phyloP scores from a whole-genome alignment of 805 yeast species.

The Spathaspora passalidarum region DNA sequence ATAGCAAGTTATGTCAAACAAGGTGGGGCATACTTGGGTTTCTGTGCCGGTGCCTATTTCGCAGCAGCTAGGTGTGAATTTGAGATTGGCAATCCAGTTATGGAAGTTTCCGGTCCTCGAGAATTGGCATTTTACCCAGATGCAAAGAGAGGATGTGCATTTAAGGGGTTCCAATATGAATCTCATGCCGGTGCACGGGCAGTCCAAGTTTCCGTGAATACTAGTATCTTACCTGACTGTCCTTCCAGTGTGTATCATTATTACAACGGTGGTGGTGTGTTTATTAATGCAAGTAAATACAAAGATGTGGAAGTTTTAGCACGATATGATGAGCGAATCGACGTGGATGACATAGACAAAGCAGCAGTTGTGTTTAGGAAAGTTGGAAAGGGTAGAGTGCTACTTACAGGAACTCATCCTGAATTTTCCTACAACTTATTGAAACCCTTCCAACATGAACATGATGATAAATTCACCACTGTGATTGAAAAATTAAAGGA shows the following conservation, averaged over 20 bases:
- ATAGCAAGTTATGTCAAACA: slow-evolving; percentile 62
- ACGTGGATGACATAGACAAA: slow-evolving; percentile 40
- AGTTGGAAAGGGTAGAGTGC: slow-evolving; percentile 71
- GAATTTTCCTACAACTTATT: slow-evolving; percentile 66
- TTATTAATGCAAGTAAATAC: slow-evolving; percentile 67
- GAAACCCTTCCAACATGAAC: slow-evolving; percentile 29
- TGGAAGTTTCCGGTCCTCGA: slow-evolving; percentile 85
- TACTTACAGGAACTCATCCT: slow-evolving; percentile 86
- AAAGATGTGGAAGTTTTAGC: slow-evolving; percentile 72
- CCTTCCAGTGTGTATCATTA: slow-evolving; percentile 40
- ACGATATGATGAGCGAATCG: slow-evolving; percentile 52
- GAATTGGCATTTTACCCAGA: slow-evolving; percentile 86
- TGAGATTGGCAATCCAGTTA: slow-evolving; percentile 62
- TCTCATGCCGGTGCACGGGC: slow-evolving; percentile 75
- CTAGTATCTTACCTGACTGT: slow-evolving; percentile 23
- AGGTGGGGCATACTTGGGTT: slow-evolving; percentile 84
- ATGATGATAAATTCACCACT: slow-evolving; percentile 21
- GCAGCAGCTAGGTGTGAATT: slow-evolving; percentile 76
- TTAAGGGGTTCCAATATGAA: slow-evolving; percentile 74
- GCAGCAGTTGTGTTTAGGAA: slow-evolving; percentile 75
- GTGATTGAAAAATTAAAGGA: slow-evolving; percentile 35
- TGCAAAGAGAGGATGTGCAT: slow-evolving; percentile 75
- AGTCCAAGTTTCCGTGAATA: slow-evolving; percentile 41
- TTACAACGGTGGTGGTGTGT: slow-evolving; percentile 89
- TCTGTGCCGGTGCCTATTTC: slow-evolving; percentile 95